phyloP scores from a whole-genome alignment of 371 early-diverging fungal genomes.

The Cokeromyces recurvatus region DNA sequence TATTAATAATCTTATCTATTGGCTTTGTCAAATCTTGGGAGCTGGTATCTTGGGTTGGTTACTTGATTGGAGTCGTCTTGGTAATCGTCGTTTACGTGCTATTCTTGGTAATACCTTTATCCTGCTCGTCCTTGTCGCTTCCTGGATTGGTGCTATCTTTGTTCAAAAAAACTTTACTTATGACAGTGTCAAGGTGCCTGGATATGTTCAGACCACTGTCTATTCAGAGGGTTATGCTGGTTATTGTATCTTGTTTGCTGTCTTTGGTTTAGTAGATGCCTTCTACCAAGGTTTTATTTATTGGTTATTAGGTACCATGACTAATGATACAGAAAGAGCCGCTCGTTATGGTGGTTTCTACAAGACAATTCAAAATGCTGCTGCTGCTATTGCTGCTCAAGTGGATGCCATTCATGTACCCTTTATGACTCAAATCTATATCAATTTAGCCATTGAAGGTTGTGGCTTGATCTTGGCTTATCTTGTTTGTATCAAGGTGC shows the following conservation, averaged over 20 bases:
- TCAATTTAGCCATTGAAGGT: conserved; percentile 25
- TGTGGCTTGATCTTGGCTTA: conserved; percentile 23
- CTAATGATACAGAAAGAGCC: conserved; percentile 63
- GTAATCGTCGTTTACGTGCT: conserved; percentile 49
- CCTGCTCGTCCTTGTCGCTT: conserved; percentile 36
- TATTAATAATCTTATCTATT: conserved; percentile 69
- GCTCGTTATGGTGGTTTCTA: conserved; percentile 78
- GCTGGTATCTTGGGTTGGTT: conserved; percentile 53
- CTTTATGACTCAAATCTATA: conserved; percentile 23
- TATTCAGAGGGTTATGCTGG: conserved; percentile 38
- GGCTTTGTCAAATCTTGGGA: conserved; percentile 68
- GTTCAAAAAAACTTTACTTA: conserved; percentile 50
- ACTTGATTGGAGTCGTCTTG: conserved; percentile 44
- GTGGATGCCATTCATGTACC: conserved; percentile 40
- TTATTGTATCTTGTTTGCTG: conserved; percentile 53
- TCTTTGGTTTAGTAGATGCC: conserved; percentile 67
- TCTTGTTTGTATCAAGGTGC: conserved; percentile 18
- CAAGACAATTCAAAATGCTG: conserved; percentile 74
- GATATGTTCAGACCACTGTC: conserved; percentile 20
- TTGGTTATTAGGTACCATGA: conserved; percentile 74
- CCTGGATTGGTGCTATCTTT: conserved; percentile 56
- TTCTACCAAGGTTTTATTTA: conserved; percentile 70
- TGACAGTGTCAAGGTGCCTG: conserved; percentile 13
- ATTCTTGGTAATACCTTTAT: conserved; percentile 49
- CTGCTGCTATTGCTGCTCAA: conserved; percentile 30